These are phyloP conservation scores for Cicer judaicum DNA, from an alignment of 306 rosid species.

Conservation along the genomic window DNA sequence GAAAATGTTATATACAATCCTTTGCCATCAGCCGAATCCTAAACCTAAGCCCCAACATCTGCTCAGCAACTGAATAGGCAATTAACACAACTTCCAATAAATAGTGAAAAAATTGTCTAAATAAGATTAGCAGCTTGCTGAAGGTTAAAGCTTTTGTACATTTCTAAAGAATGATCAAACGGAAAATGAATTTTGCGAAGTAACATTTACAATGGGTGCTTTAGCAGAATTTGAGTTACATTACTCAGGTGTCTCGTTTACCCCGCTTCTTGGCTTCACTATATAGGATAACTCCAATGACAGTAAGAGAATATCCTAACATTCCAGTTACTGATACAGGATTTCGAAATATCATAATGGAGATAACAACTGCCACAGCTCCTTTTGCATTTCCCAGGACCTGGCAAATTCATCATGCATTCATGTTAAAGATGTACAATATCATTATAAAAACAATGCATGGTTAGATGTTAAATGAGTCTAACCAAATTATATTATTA, in stretches of 20 bases:
- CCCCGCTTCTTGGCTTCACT: conserved; percentile 64
- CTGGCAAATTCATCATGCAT: conserved; percentile 37
- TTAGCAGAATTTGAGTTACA: neutral
- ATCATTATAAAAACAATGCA: neutral
- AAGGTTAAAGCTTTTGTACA: conserved; percentile 4
- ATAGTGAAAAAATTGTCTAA: neutral
- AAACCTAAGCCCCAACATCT: neutral
- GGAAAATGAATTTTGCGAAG: neutral
- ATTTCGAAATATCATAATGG: conserved; percentile 65
- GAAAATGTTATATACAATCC: conserved; percentile 23
- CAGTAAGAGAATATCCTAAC: conserved; percentile 67
- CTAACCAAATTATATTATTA: too few species aligned
- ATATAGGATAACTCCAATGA: conserved; percentile 64
- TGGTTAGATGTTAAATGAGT: neutral
- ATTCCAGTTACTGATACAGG: conserved; percentile 69
- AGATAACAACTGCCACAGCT: conserved; percentile 71
- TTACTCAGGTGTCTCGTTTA: conserved; percentile 37
- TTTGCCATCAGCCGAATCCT: neutral
- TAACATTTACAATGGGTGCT: neutral
- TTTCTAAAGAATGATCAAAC: neutral
- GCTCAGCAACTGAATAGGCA: neutral
- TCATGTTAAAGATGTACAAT: conserved; percentile 20
- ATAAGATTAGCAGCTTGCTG: neutral
- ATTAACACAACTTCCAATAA: neutral
- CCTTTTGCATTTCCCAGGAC: conserved; percentile 77